Conservation (phyloP, 2,329 filamentous ascomycete genomes). For the Xylaria sp. region DNA sequence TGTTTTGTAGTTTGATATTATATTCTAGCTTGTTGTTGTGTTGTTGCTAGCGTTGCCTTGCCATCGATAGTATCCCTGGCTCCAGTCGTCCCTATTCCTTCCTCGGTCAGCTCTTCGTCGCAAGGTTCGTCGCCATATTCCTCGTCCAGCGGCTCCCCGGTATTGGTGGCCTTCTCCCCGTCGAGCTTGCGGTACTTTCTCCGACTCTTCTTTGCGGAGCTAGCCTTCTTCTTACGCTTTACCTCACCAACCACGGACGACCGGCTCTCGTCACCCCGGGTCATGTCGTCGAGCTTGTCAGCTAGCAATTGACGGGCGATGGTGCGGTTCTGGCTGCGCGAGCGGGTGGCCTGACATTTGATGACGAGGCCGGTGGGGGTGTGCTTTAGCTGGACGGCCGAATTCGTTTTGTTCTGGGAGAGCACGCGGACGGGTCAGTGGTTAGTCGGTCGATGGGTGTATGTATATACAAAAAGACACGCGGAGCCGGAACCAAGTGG, state of each 20-base stretch:
- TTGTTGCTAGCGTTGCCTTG: constrained; percentile 1
- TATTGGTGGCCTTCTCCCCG: constrained; percentile 48
- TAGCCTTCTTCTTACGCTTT: constrained; percentile 73
- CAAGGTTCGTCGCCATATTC: constrained; percentile 24
- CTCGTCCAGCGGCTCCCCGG: constrained; percentile 36
- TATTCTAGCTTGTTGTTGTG: constrained; percentile 10
- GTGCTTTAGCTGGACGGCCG: constrained; percentile 91
- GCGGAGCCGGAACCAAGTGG: not conserved
- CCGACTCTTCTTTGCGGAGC: constrained; percentile 79
- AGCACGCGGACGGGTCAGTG: not conserved
- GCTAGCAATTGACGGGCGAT: constrained; percentile 80
- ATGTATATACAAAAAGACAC: not conserved
- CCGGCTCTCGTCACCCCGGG: constrained; percentile 73
- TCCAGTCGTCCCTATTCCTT: constrained; percentile 13
- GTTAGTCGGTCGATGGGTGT: not conserved
- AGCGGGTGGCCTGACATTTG: constrained; percentile 91
- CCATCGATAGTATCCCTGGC: not conserved
- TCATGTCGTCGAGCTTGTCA: constrained; percentile 72
- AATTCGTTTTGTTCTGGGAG: constrained; percentile 88
- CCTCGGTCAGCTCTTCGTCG: constrained; percentile 21
- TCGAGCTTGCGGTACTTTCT: constrained; percentile 75
- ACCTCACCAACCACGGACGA: constrained; percentile 66
- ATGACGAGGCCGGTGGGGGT: constrained; percentile 88
- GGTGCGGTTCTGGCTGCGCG: constrained; percentile 83
- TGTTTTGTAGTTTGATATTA: not conserved